phyloP scores from a whole-genome alignment of 2,329 filamentous ascomycete species.

The Monilinia vaccinii-corymbosi region DNA sequence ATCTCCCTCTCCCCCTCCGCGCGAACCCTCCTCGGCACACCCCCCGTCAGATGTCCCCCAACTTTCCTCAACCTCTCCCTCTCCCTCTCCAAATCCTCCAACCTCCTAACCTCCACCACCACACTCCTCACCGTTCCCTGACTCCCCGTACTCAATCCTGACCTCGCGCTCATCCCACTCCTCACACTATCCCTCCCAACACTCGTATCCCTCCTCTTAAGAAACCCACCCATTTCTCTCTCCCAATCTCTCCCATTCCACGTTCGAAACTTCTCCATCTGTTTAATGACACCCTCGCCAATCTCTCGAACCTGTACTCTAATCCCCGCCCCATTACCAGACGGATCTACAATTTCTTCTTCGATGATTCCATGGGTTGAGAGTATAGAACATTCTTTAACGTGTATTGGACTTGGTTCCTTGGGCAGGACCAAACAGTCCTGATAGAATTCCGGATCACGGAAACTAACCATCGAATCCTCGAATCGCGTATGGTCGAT shows the following conservation, averaged over 20 bases:
- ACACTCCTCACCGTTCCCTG: not conserved
- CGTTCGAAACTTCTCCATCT: constrained; percentile 21
- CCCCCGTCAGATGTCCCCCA: constrained; percentile 3
- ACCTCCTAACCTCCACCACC: constrained; percentile 3
- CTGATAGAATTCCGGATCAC: constrained; percentile 24
- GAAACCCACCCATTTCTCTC: constrained; percentile 18
- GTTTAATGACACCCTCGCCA: not conserved
- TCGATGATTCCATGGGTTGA: constrained; percentile 5
- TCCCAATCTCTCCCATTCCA: constrained; percentile 26
- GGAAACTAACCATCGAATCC: constrained; percentile 16
- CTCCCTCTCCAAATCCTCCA: constrained; percentile 11
- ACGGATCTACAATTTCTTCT: not conserved
- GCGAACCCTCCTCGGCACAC: not conserved
- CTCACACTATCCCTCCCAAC: constrained; percentile 5
- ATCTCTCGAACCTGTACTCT: not conserved
- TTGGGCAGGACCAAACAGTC: constrained; percentile 19
- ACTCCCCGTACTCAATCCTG: not conserved
- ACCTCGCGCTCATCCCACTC: not conserved
- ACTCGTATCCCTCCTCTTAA: constrained; percentile 1
- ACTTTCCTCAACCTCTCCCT: not conserved
- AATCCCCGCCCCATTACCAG: not conserved
- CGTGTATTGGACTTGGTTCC: not conserved
- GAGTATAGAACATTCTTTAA: constrained; percentile 1
- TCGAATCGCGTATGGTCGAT: not conserved
- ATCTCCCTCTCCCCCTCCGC: not conserved